phyloP scores from a whole-genome alignment of 2,329 filamentous ascomycete species.

The Eurotiales sp. region DNA sequence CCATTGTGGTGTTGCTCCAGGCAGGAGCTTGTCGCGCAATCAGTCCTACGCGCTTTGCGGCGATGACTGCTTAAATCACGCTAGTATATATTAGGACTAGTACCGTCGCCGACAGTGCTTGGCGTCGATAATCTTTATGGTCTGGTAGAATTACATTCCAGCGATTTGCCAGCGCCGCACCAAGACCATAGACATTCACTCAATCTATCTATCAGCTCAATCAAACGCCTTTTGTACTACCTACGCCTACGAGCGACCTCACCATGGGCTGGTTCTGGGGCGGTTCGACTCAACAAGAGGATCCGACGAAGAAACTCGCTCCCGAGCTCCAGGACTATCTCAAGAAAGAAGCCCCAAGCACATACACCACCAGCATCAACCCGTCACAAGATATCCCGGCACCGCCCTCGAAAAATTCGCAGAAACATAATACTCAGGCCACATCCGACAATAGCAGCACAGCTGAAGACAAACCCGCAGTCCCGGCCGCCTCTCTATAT shows the following conservation, averaged over 20 bases:
- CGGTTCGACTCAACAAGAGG: conserved; percentile 46
- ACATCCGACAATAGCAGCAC: conserved; percentile 29
- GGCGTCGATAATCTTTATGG: no score
- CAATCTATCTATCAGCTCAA: no score
- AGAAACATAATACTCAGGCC: conserved; percentile 19
- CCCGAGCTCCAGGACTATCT: conserved; percentile 81
- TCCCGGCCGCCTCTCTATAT: conserved; percentile 55
- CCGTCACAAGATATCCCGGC: conserved; percentile 19
- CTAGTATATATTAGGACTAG: neutral
- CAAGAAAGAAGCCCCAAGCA: conserved; percentile 70
- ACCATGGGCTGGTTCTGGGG: conserved; percentile 64
- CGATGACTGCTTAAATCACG: neutral
- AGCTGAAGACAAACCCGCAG: conserved; percentile 15
- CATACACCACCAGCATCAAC: conserved; percentile 21
- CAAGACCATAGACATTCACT: no score
- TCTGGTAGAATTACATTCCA: no score
- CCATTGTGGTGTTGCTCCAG: conserved; percentile 29
- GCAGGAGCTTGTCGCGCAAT: conserved; percentile 28
- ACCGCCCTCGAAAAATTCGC: conserved; percentile 22
- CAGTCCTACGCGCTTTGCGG: conserved; percentile 9
- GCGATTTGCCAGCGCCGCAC: no score
- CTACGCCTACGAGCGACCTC: neutral
- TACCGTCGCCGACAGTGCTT: no score
- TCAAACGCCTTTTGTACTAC: no score
- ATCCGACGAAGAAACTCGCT: conserved; percentile 69